A percentile compares a stretch with the other conserved stretches of the same genome.
Conservation (phyloP, 805 yeast genomes). For the Limtongia smithiae region DNA sequence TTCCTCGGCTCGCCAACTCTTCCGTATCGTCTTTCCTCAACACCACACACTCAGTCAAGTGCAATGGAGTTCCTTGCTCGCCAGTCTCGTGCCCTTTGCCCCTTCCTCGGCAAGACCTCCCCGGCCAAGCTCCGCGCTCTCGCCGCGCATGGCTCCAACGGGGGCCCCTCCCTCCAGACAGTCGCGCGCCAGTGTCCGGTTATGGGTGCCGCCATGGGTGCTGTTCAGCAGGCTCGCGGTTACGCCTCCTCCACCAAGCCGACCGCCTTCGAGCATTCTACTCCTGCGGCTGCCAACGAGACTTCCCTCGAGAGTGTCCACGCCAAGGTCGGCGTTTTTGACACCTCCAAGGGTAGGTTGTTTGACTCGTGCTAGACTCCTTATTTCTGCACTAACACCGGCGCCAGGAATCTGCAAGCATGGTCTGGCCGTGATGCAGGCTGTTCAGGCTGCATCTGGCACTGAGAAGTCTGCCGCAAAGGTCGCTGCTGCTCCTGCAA, state of each 20-base stretch:
- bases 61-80: conserved; percentile 78
- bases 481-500: conserved; percentile 1
- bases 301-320: conserved; percentile 31
- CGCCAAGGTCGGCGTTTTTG: conserved; percentile 32
- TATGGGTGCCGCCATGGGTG: conserved; percentile 78
- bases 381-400: neutral
- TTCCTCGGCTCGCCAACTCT: no score
- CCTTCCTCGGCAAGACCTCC: conserved; percentile 64
- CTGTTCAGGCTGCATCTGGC: conserved; percentile 22
- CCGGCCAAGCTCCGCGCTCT: conserved; percentile 58
- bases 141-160: conserved; percentile 37
- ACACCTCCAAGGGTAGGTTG: conserved; percentile 31
- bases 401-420: conserved; percentile 26
- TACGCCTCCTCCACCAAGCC: conserved; percentile 28
- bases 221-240: conserved; percentile 21
- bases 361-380: neutral
- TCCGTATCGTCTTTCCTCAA: no score
- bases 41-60: no score
- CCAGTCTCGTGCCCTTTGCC: conserved; percentile 76
- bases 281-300: conserved; percentile 25
- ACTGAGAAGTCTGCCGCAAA: conserved; percentile 8
- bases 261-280: conserved; percentile 20
- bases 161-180: conserved; percentile 35
- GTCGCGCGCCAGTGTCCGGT: conserved; percentile 84
- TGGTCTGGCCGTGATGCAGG: conserved; percentile 29